Percentiles rank a stretch among this genome's conserved stretches.
phyloP scores from a whole-genome alignment of 768 basidiomycete genomes.

The Hygrophorus pudorinus region DNA sequence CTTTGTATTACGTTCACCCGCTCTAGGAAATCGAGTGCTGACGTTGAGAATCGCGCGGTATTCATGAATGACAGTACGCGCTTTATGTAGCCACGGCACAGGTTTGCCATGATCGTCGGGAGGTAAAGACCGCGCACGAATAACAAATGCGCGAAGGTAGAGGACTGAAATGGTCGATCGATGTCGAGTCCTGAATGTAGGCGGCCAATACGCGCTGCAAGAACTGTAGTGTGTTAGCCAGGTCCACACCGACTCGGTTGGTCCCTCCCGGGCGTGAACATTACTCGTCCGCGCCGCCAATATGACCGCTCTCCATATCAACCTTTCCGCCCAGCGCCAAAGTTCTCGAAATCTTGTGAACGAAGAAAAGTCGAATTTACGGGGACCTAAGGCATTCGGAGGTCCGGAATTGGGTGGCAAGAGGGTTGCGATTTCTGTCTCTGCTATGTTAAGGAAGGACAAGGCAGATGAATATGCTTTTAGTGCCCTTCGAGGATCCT shows the following conservation, averaged over 20 bases:
- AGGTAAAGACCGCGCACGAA: conserved; percentile 28
- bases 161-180: conserved; percentile 61
- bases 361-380: conserved; percentile 36
- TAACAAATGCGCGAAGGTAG: conserved; percentile 62
- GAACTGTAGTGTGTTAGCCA: conserved; percentile 52
- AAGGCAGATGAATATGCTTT: conserved; percentile 43
- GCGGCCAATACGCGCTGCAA: conserved; percentile 65
- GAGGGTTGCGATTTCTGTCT: conserved; percentile 33
- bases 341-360: conserved; percentile 71
- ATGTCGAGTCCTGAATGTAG: conserved; percentile 68
- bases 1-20: conserved; percentile 66
- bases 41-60: conserved; percentile 59
- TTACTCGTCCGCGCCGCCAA: conserved; percentile 43
- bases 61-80: conserved; percentile 58
- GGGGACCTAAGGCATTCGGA: conserved; percentile 18
- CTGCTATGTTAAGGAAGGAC: conserved; percentile 41
- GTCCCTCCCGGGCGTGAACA: conserved; percentile 22
- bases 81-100: conserved; percentile 53
- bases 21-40: conserved; percentile 69
- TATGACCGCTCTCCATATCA: conserved; percentile 73
- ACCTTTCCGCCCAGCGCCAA: conserved; percentile 77
- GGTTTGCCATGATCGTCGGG: conserved; percentile 19
- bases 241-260: conserved; percentile 40
- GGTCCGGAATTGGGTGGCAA: conserved; percentile 5
- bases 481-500: conserved; percentile 42